Conservation (phyloP, 768 basidiomycete species). For the Vishniacozyma victoriae region DNA sequence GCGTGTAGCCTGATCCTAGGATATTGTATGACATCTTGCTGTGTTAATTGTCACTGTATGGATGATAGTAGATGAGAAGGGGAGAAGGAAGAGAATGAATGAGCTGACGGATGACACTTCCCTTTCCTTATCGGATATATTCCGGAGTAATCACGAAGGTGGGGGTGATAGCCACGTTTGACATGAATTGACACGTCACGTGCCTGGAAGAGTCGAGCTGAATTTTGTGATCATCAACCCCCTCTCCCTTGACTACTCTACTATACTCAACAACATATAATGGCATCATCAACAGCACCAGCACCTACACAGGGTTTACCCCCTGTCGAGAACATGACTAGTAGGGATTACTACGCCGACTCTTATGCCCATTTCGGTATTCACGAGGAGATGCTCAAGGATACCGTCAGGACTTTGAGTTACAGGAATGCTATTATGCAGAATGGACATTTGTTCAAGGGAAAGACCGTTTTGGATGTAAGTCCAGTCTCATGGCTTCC, state of each 20-base stretch:
- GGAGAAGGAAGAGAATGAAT: no score
- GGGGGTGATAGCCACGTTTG: no score
- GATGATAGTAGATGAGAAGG: no score
- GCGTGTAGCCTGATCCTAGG: slow-evolving; percentile 49
- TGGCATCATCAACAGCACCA: slow-evolving; percentile 4
- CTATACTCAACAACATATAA: no score
- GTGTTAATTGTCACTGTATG: slow-evolving; percentile 3
- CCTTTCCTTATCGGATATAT: no score
- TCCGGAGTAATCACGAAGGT: no score
- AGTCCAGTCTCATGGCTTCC: slow-evolving; percentile 9
- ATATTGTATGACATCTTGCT: slow-evolving; percentile 33
- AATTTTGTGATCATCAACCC: no score
- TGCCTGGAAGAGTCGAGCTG: no score
- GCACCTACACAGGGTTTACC: slow-evolving; percentile 26
- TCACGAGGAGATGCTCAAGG: slow-evolving; percentile 99
- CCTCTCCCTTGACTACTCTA: no score
- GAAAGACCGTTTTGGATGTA: slow-evolving; percentile 82
- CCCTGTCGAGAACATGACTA: slow-evolving; percentile 42
- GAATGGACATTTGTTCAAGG: slow-evolving; percentile 92
- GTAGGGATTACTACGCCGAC: slow-evolving; percentile 41
- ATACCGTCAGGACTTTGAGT: slow-evolving; percentile 85
- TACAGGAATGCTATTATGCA: slow-evolving; percentile 92
- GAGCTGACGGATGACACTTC: no score
- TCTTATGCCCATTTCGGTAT: slow-evolving; percentile 52
- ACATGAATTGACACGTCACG: no score